Base-by-base conservation (phyloP, 2,329 filamentous ascomycete species). In the Colletotrichum destructivum region DNA sequence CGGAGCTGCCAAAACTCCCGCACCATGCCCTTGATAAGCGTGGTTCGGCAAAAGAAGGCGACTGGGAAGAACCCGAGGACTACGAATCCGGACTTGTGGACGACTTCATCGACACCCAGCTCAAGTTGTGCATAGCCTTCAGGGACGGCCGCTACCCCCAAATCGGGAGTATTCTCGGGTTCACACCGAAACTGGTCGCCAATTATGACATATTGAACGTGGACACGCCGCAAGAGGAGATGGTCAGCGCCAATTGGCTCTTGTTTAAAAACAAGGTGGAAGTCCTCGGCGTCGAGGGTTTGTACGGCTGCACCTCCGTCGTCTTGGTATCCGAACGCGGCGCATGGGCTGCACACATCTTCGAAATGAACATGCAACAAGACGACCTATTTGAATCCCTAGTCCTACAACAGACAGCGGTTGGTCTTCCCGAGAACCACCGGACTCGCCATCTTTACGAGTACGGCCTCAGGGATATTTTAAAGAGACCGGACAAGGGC, bases 311-410 rank as follows among this genome's bases (percentile, higher is more conserved):
- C 51, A 54, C 51, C 15, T 21, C 51, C 15, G 51, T 31, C 5
- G 1, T 54, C 15, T 35, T 54, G 26, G 23, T 54, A 11, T 54
- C 51, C 15, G 23, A 12, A 16, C 51, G 51, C 15, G 51, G 51
- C 51, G 51, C 51, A 54, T 54, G 51, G 51, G 51, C 31, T 2
- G 23, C n/a, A 15, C 51, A 54, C 51, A 26, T 54, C 23, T 54
- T 16, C 23, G 51, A 54, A 35, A 2, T 5, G 11, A 54, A 35
- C 51, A 54, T 4, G 15, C 6, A 11, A 4, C 5, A 23, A 5
- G 51, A 54, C 1, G 23, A 35, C 1, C 8, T 16, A 2, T 54
- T 54, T 6, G 26, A 11, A 18, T 54, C 18, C 15, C 4, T 23
- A 18, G 3, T 54, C 18, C 5, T 54, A 5, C 15, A 35, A 11